A percentile compares a stretch with the other conserved stretches of the same genome.
phyloP scores from a whole-genome alignment of 805 yeast species.

The Wickerhamia fluorescens region DNA sequence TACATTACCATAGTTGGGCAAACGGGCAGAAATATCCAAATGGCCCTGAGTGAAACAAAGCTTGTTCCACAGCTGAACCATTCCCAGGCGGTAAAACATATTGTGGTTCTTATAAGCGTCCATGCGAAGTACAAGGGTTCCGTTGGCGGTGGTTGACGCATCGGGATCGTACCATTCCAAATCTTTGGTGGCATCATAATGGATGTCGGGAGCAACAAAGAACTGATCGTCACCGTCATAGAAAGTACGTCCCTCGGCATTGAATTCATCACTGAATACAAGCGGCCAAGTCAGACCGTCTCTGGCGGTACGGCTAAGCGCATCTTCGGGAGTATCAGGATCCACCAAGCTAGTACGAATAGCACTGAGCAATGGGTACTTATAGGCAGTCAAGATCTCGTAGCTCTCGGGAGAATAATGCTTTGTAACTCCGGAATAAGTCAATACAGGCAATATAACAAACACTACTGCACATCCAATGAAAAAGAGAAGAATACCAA shows the following conservation, averaged over 20 bases:
- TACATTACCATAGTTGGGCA: conserved; percentile 74
- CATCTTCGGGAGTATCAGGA: conserved; percentile 34
- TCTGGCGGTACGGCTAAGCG: conserved; percentile 13
- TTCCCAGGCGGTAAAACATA: conserved; percentile 78
- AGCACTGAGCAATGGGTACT: conserved; percentile 30
- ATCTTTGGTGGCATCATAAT: conserved; percentile 37
- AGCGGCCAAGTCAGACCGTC: conserved; percentile 29
- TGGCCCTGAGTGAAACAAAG: conserved; percentile 82
- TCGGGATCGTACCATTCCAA: conserved; percentile 42
- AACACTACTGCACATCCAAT: conserved; percentile 64
- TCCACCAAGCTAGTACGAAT: conserved; percentile 31
- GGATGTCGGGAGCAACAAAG: conserved; percentile 33
- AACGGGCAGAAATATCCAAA: conserved; percentile 65
- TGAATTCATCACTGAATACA: conserved; percentile 37
- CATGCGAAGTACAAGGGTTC: conserved; percentile 28
- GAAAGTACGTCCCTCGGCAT: conserved; percentile 37
- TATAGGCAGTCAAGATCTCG: conserved; percentile 41
- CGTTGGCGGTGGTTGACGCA: conserved; percentile 34
- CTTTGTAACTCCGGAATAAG: conserved; percentile 63
- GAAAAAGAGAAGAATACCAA: conserved; percentile 53
- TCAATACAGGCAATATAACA: conserved; percentile 74
- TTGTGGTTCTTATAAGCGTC: conserved; percentile 52
- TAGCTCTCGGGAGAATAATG: conserved; percentile 22
- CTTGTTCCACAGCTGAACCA: conserved; percentile 90
- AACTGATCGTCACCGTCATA: conserved; percentile 40